Evolutionary conservation across 352 stramenopile genomes (phyloP), one percentile per base, ranked within the genome.

Genomic region (Aphanomyces invadans): DNA sequence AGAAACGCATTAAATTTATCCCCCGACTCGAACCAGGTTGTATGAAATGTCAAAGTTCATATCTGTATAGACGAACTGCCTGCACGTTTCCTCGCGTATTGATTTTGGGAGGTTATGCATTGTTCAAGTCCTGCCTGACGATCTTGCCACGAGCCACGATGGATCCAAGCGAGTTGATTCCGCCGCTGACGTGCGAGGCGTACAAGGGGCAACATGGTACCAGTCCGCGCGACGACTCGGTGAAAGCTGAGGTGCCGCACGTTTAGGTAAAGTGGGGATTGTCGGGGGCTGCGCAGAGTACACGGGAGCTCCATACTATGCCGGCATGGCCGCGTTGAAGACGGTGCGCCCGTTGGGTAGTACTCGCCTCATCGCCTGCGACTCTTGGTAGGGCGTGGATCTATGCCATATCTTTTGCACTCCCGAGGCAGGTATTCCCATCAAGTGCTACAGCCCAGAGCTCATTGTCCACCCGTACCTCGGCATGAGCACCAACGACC

Each of bases 401-500:
- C 74, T 99, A 68, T 92, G 87, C 33, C 97, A 96, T 67, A 76
- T 98, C 15, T 98, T 98, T 65, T 98, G 91, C 70, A 90, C 95
- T 3, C 70, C 93, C 52, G 90, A 98, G 67, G 97, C 97, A 0
- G 77, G 89, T n/a, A 76, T 96, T 23, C 91, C 96, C 3, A 98
- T 99, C 77, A 99, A 99, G 74, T 96, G 83, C 68, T 99, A 99
- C 79, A 97, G 87, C 65, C 95, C 96, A 0, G 96, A 98, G 76
- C 81, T 99, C 23, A 98, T 99, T 75, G 96, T 98, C 19, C 86
- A 95, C 28, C 86, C 86, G 49, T 69, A 90, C 11, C 71, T 95
- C 52, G 82, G 89, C 31, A n/a, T 17, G 0, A 29, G 56, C 1
- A 64, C 80, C 0, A 71, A 70, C 17, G 42, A 46, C 17, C 9